phyloP scores from a whole-genome alignment of 305 asterid genomes.

The Rubia peregrina region DNA sequence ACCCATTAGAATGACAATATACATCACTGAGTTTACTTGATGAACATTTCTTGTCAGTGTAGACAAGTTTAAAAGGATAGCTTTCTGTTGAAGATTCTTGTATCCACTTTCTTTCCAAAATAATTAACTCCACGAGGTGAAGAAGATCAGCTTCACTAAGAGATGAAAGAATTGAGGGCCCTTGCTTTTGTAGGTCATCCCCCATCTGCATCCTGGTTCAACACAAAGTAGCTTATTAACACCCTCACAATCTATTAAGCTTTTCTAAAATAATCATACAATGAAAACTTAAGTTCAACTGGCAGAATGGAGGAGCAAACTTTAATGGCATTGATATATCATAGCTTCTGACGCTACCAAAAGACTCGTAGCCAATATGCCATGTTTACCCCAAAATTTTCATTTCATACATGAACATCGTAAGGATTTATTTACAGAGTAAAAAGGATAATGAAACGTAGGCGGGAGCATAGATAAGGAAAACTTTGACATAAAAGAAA shows the following conservation, averaged over 20 bases:
- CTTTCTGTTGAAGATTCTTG: constrained; percentile 35
- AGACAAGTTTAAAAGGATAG: constrained; percentile 45
- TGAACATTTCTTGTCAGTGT: constrained; percentile 22
- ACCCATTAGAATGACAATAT: constrained; percentile 32
- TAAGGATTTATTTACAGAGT: not conserved
- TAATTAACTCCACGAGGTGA: constrained; percentile 54
- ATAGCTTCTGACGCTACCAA: not conserved
- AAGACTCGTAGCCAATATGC: not conserved
- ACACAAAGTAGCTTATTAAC: constrained; percentile 6
- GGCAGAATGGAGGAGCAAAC: not conserved
- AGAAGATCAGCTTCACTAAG: constrained; percentile 46
- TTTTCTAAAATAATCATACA: not conserved
- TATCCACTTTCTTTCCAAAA: constrained; percentile 75
- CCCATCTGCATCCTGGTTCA: constrained; percentile 51
- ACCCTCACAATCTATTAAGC: not conserved
- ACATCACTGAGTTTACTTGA: constrained; percentile 14
- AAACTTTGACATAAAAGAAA: not conserved
- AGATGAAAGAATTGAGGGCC: constrained; percentile 46
- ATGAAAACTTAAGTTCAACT: not conserved
- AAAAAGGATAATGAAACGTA: not conserved
- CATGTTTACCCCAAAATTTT: not conserved
- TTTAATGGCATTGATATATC: not conserved
- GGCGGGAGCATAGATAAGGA: not conserved
- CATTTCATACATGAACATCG: not conserved
- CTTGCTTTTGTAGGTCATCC: constrained; percentile 40